Evolutionary conservation across 768 basidiomycete genomes (phyloP), one percentile per base, ranked within the genome.

Genomic region (Agaricus bisporus): DNA sequence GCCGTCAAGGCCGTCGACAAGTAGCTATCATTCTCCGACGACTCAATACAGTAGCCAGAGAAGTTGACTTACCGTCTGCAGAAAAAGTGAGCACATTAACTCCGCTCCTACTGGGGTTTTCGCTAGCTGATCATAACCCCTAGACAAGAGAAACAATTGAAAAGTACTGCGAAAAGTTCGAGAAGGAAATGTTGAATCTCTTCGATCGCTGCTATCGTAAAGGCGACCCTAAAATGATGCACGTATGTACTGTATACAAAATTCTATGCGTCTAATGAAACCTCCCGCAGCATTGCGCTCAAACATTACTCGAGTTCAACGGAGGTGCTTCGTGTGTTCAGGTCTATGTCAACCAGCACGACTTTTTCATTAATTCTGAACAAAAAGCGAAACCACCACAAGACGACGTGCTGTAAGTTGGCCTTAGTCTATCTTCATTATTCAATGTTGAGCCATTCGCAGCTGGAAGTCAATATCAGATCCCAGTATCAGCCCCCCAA

Each of bases 221-320:
- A 64, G 94, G 95, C 29, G 97, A 99, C 65, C 97, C 97, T 0
- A 95, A 95, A 71, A 91, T 98, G 88, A 99, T 99, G 97, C 91
- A 95, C 72, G 97, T 88, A 54, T 42, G 81, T 58, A 36, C 36
- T 18, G 41, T 47, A 49, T 50, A 39, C 41, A 15, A 12, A 9
- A 26, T n/a, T 35, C n/a, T 12, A 41, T 26, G 26, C 10, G n/a
- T 29, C 39, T 41, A 22, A 50, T 12, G 25, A 7, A 42, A 38
- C 28, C 10, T 55, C 35, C 55, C n/a, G 41, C 62, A 99, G 95
- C 97, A 98, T 64, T 98, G 95, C 64, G 95, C 97, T 0, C 91
- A 95, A 71, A 95, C 92, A 2, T 74, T 99, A 5, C 80, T 97
- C 15, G 97, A 98, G 67, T 99, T 99, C 73, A 99, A 99, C 59